Evolutionary conservation across 176 grass and related monocot species (phyloP).

Genomic region (Alopecurus myosuroides): DNA sequence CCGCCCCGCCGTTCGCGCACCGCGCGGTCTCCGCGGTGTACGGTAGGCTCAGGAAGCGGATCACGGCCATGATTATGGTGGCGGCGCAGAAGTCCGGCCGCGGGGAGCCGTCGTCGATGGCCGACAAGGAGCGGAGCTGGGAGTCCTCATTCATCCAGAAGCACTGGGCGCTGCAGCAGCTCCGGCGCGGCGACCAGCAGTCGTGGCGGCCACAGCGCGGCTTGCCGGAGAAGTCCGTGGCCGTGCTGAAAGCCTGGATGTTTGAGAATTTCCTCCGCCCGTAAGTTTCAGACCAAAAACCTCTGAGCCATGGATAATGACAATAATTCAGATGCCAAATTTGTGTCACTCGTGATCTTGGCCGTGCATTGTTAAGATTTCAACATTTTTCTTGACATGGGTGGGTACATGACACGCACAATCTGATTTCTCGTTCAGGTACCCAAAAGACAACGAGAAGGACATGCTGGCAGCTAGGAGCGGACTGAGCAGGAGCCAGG

Average conservation of each 20-base stretch:
- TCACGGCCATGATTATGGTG: conserved; percentile 33
- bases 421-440: conserved; percentile 49
- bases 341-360: neutral
- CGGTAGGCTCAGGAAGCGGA: conserved; percentile 57
- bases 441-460: conserved; percentile 92
- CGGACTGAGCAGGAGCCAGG: conserved; percentile 86
- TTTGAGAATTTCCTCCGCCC: conserved; percentile 97
- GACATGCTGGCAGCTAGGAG: conserved; percentile 80
- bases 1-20: conserved; percentile 35
- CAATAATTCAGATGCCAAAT: neutral
- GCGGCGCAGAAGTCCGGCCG: neutral
- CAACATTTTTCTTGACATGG: neutral
- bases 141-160: conserved; percentile 91
- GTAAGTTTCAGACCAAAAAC: conserved; percentile 37
- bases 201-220: conserved; percentile 82
- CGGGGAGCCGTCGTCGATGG: conserved; percentile 3
- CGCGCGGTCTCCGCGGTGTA: conserved; percentile 31
- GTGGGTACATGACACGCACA: neutral
- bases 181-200: conserved; percentile 61
- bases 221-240: conserved; percentile 90
- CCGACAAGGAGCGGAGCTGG: conserved; percentile 53
- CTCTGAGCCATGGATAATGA: neutral
- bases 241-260: conserved; percentile 88
- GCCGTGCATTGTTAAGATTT: neutral
- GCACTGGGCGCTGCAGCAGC: conserved; percentile 82